Conservation (phyloP, 768 basidiomycete species). For the Auricularia auricula-judae region DNA sequence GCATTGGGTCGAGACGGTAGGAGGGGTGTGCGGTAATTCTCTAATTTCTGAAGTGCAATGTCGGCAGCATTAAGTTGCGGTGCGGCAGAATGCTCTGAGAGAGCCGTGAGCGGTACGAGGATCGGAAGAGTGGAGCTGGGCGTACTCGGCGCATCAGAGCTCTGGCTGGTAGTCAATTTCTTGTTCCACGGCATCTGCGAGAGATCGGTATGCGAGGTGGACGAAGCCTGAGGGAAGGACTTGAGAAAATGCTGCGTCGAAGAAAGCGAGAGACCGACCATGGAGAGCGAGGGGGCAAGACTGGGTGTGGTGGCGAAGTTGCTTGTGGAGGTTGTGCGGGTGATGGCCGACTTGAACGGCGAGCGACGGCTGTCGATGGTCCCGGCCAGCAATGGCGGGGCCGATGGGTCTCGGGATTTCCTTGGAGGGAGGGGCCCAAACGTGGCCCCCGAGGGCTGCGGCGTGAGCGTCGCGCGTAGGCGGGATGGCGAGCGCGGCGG, state of each 20-base stretch:
- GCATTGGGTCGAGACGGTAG: constrained; percentile 49
- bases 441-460: constrained; percentile 38
- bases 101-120: neutral
- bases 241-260: neutral
- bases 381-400: constrained; percentile 55
- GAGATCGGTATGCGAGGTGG: neutral
- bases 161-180: neutral
- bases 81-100: neutral
- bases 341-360: neutral
- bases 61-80: constrained; percentile 39
- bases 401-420: constrained; percentile 38
- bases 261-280: neutral
- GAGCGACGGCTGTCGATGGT: neutral
- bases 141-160: neutral
- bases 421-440: constrained; percentile 20
- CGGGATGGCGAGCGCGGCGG: constrained; percentile 42
- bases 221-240: neutral
- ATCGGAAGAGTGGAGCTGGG: neutral
- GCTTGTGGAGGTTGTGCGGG: neutral
- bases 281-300: neutral
- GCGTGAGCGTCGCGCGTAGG: constrained; percentile 60
- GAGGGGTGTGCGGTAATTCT: constrained; percentile 71
- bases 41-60: constrained; percentile 57
- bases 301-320: neutral
- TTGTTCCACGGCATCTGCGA: neutral